Percentiles rank a stretch among this genome's conserved stretches.
These are phyloP conservation scores for Euphrasia arctica DNA, from an alignment of 305 asterid genomes.

Conservation along the genomic window DNA sequence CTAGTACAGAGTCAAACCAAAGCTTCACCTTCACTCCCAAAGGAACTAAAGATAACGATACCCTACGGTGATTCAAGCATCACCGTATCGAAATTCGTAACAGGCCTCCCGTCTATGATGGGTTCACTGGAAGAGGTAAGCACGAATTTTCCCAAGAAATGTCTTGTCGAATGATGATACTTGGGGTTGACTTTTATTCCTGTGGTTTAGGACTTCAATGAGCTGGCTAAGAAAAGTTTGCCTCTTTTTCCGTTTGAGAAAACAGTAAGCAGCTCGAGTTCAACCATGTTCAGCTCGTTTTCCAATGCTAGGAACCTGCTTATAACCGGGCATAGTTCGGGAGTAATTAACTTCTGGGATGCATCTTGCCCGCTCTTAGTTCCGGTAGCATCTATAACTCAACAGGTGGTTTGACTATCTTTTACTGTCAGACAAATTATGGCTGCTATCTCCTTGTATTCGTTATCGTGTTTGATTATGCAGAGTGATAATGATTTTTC, in stretches of 20 bases:
- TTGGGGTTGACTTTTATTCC: not conserved
- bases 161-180: constrained; percentile 11
- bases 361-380: constrained; percentile 77
- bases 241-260: constrained; percentile 68
- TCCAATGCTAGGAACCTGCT: constrained; percentile 66
- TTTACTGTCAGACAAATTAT: not conserved
- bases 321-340: constrained; percentile 79
- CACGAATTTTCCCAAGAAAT: constrained; percentile 12
- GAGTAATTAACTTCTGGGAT: constrained; percentile 88
- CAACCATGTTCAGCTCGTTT: constrained; percentile 38
- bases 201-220: constrained; percentile 50
- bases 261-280: constrained; percentile 43
- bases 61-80: constrained; percentile 82
- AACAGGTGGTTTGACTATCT: constrained; percentile 48
- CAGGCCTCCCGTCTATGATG: constrained; percentile 51
- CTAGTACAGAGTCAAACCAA: constrained; percentile 69
- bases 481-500: constrained; percentile 79
- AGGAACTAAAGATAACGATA: constrained; percentile 58
- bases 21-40: constrained; percentile 82
- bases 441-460: not conserved
- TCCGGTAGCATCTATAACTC: constrained; percentile 64
- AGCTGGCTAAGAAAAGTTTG: constrained; percentile 46
- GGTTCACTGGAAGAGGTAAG: constrained; percentile 56
- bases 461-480: constrained; percentile 23
- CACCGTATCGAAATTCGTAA: constrained; percentile 52